Base-by-base conservation (phyloP, 2,329 filamentous ascomycete species). In the Pseudocercospora pini-densiflorae region DNA sequence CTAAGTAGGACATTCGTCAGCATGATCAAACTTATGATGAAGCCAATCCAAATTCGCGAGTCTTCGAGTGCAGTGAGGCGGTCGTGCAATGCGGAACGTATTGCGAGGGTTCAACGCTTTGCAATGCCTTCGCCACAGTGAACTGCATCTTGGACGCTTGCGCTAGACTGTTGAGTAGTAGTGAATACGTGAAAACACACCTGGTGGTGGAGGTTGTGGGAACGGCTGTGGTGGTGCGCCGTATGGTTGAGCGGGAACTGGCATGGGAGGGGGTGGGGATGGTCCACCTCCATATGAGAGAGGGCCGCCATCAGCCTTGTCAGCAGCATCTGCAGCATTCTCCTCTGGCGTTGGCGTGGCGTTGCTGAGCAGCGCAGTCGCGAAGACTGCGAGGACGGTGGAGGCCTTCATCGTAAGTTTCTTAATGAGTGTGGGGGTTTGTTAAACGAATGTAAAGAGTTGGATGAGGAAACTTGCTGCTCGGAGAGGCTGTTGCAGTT, bases 361-460 rank as follows among this genome's bases (percentile, higher is more conserved):
- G 43, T 58, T 49, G 53, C 61, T 63, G 45, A 67, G 57, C 23
- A 67, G 49, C 23, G 65, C 65, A 64, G 65, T 64, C 57, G 61
- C 61, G 33, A 63, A 36, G 61, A 67, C 61, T 51, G 65, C 65
- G 29, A 67, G 45, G 33, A 67, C 59, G 27, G 61, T 61, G 27
- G 61, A 57, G 53, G 65, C 27, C 65, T 67, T 67, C 65, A 67
- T 67, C 14, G 57, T 61, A 51, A 60, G 10, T n/a, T 19, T 21
- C 9, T 19, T 2, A 58, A 58, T 23, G 54, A 49, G 54, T 27
- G 31, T 36, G 60, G 61, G 65, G 24, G 27, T 53, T 12, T 61
- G 23, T 29, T 57, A 62, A 67, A 67, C 57, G 65, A 67, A 63
- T 64, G 65, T 67, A 67, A 67, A 63, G 43, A 63, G 65, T 67